phyloP scores from a whole-genome alignment of 805 yeast species.

The Candida maesae region DNA sequence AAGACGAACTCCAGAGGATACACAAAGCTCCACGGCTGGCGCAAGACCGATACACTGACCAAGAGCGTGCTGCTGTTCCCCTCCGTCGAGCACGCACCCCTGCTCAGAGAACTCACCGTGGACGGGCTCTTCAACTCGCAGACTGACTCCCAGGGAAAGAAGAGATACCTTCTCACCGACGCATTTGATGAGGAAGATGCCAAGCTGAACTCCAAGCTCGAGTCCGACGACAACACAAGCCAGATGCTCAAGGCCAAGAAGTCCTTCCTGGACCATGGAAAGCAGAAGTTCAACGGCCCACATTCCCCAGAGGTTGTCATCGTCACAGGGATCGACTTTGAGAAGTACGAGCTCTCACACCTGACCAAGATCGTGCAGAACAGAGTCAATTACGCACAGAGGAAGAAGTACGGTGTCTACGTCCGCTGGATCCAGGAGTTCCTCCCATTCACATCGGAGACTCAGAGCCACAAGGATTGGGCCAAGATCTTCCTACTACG shows the following conservation, averaged over 20 bases:
- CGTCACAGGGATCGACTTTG: constrained; percentile 78
- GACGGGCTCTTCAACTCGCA: constrained; percentile 47
- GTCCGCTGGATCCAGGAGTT: constrained; percentile 86
- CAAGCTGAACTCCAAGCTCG: constrained; percentile 36
- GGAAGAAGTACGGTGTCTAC: constrained; percentile 77
- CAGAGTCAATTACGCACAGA: constrained; percentile 83
- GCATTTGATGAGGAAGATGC: constrained; percentile 37
- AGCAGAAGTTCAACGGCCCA: constrained; percentile 40
- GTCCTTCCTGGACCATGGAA: constrained; percentile 63
- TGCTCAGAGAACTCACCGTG: constrained; percentile 53
- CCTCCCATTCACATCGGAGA: constrained; percentile 46
- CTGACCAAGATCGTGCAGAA: constrained; percentile 74
- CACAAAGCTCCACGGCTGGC: constrained; percentile 41
- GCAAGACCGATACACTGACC: constrained; percentile 43
- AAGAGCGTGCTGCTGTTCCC: constrained; percentile 60
- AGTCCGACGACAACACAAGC: constrained; percentile 28
- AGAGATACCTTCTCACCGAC: constrained; percentile 30
- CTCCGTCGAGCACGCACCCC: constrained; percentile 66
- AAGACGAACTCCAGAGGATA: constrained; percentile 13
- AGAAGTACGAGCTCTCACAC: constrained; percentile 53
- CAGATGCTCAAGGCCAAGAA: constrained; percentile 44
- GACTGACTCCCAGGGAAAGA: constrained; percentile 42
- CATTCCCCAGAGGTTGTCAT: constrained; percentile 63
- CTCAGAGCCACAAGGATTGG: constrained; percentile 53
- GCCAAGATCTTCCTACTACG: constrained; percentile 59